Base-by-base conservation (phyloP, 257 asterid species). In the Nemophila menziesii region DNA sequence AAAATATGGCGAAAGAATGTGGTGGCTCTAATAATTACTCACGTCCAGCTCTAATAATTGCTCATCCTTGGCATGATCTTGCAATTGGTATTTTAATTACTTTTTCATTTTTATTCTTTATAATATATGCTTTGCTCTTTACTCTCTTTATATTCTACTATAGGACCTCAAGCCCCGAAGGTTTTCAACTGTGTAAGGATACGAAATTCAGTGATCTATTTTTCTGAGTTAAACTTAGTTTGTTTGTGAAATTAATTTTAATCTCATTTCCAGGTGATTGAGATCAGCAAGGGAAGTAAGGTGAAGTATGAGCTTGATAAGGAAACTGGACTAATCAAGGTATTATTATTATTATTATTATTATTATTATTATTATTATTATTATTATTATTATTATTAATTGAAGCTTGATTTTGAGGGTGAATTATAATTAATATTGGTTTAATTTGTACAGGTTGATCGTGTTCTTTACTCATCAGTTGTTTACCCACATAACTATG, bases 401-500 rank as follows among this genome's bases (percentile, higher is more conserved):
- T n/a, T n/a, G n/a, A 10, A 11, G 12, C 11, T 3, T 34, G 8
- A 39, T 20, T 42, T 16, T 17, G 13, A 29, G 9, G 1, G 8
- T 18, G 11, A n/a, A n/a, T n/a, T n/a, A n/a, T n/a, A n/a, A n/a
- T n/a, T n/a, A n/a, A 21, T 36, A 44, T 53, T 45, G 60, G 27
- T 22, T 63, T n/a, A n/a, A 37, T 21, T 46, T 7, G 21, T 43
- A n/a, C 72, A 90, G 98, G 94, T 90, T 60, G 96, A 90, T 64
- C 96, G 98, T 19, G 63, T 90, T 69, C 94, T 90, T 39, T 81
- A 90, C 68, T 85, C 98, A 33, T 84, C 96, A 26, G 96, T 90
- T 54, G 98, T 90, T 49, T 90, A 90, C 65, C 96, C 98, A 39
- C 98, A 90, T 65, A 90, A 90, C 92, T 90, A 85, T 64, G 98